Evolutionary conservation across 2,329 filamentous ascomycete species (phyloP).

Genomic region (Claviceps digitariae): DNA sequence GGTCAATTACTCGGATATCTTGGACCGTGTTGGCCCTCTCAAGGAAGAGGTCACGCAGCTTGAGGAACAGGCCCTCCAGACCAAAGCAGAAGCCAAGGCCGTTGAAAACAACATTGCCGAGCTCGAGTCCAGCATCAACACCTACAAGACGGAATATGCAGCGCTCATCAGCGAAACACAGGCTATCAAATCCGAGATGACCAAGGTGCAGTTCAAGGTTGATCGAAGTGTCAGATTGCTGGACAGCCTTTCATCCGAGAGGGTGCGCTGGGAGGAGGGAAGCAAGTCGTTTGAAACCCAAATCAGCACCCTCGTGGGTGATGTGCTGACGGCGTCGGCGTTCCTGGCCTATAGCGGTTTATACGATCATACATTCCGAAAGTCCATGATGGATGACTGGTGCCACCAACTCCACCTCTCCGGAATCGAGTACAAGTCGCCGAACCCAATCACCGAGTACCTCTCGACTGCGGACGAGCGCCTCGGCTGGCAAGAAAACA

Average conservation of each 20-base stretch:
- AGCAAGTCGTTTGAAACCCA: slow-evolving; percentile 98
- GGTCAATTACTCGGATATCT: slow-evolving; percentile 93
- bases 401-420: slow-evolving; percentile 82
- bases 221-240: slow-evolving; percentile 88
- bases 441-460: slow-evolving; percentile 92
- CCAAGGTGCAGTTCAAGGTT: slow-evolving; percentile 92
- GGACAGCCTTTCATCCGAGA: slow-evolving; percentile 88
- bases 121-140: slow-evolving; percentile 81
- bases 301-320: slow-evolving; percentile 89
- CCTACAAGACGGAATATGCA: slow-evolving; percentile 93
- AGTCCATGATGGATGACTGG: slow-evolving; percentile 97
- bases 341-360: slow-evolving; percentile 95
- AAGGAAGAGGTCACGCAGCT: slow-evolving; percentile 79
- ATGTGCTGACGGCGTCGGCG: slow-evolving; percentile 89
- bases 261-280: slow-evolving; percentile 86
- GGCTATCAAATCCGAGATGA: slow-evolving; percentile 95
- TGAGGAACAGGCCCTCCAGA: slow-evolving; percentile 79
- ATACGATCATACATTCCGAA: slow-evolving; percentile 96
- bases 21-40: slow-evolving; percentile 85
- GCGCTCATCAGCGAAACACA: slow-evolving; percentile 93
- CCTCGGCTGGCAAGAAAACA: slow-evolving; percentile 87
- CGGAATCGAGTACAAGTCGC: slow-evolving; percentile 84
- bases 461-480: slow-evolving; percentile 93
- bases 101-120: slow-evolving; percentile 76
- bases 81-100: slow-evolving; percentile 83